Base-by-base conservation (phyloP, 1,284 basidiomycete genomes). In the Xerocomus minutiporus region DNA sequence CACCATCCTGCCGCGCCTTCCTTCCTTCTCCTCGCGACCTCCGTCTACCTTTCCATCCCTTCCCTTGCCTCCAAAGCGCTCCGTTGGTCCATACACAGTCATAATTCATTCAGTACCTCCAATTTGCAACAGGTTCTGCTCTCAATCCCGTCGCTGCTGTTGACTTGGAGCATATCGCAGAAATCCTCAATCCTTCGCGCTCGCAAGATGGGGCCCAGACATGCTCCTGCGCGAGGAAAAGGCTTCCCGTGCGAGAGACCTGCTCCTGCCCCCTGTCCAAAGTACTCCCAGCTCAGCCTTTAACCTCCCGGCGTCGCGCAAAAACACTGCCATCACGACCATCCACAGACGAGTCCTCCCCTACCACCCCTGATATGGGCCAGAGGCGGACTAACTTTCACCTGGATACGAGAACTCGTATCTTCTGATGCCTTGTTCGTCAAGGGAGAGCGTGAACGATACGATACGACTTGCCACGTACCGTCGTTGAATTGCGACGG, bases 381-480 rank as follows among this genome's bases (percentile, higher is more conserved):
- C 23, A 73, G 81, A 28, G 83, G 83, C 1, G 91, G 91, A 1
- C 70, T 96, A 40, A 79, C 75, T 8, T 78, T 91, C 8, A 61
- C 72, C 28, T 95, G 92, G 86, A 78, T 89, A 36, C 75, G 83
- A 20, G 88, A 85, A 1, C 69, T 95, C 39, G 69, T 96, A 11
- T 84, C 85, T 2, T 85, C 87, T 0, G 91, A 97, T 65, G 80
- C 82, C 12, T 78, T 96, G 48, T 97, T 93, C 65, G 81, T 95
- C 36, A 78, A 73, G 52, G 82, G 82, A 20, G 94, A 97, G 69
- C 79, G 81, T 59, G 88, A 89, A 58, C 73, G 93, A 55, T 97
- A 26, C 20, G 20, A 6, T 26, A 94, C 67, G 79, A 83, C 38
- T 77, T 93, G 66, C 89, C 91, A 2, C 80, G 83, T 46, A 72